These are phyloP conservation scores for Pestalotiopsis sp. DNA, from an alignment of 2,329 filamentous ascomycete species.

Conservation along the genomic window DNA sequence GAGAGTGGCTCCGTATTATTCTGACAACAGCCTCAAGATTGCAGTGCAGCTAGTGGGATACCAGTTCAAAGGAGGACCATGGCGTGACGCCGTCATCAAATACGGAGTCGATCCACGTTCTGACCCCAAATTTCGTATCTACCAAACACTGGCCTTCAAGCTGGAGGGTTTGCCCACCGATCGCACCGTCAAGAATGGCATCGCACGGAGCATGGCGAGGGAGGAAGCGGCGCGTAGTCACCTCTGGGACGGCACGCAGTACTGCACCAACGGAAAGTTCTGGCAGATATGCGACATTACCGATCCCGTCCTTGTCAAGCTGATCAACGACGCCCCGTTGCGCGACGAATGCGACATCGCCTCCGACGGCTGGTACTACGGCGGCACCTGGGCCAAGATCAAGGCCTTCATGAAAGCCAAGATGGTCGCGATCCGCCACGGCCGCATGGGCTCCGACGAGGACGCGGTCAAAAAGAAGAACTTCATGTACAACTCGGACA, in stretches of 20 bases:
- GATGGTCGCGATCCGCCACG: conserved; percentile 68
- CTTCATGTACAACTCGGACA: conserved; percentile 45
- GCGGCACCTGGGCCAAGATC: conserved; percentile 80
- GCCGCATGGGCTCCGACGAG: conserved; percentile 51
- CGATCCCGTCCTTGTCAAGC: conserved; percentile 70
- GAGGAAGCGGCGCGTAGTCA: conserved; percentile 59
- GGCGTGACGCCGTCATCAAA: conserved; percentile 83
- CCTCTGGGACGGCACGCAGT: conserved; percentile 78
- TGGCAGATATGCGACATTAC: conserved; percentile 95
- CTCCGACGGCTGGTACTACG: conserved; percentile 82
- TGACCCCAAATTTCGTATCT: conserved; percentile 76
- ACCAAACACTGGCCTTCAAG: conserved; percentile 90
- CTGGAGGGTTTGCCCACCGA: conserved; percentile 50
- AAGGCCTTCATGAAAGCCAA: conserved; percentile 89
- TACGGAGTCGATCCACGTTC: conserved; percentile 86
- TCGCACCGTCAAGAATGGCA: conserved; percentile 47
- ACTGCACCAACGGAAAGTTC: conserved; percentile 81
- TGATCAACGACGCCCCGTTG: conserved; percentile 68
- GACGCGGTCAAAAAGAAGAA: conserved; percentile 36
- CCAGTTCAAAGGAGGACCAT: conserved; percentile 90
- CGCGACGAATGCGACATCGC: conserved; percentile 60
- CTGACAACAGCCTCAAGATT: conserved; percentile 67
- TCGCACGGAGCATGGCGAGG: conserved; percentile 38
- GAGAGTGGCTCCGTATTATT: conserved; percentile 57
- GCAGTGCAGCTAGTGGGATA: conserved; percentile 86